A percentile compares a stretch with the other conserved stretches of the same genome.
phyloP scores from a whole-genome alignment of 140 eudicot species.

The Ambrosia hybrid region DNA sequence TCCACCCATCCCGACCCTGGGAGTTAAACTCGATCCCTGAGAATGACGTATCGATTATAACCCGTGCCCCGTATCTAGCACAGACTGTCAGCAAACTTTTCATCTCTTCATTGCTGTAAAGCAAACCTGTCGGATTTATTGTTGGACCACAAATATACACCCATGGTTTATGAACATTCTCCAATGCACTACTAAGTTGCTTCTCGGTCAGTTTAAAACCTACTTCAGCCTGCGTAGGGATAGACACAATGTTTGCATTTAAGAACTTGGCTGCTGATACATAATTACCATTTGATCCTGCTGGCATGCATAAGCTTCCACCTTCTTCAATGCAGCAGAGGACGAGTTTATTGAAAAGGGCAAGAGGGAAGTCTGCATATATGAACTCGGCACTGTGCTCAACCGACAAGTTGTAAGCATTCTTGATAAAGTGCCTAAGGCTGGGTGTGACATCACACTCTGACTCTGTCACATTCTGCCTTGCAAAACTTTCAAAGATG shows the following conservation, averaged over 20 bases:
- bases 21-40: constrained; percentile 68
- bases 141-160: constrained; percentile 93
- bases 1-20: constrained; percentile 58
- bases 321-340: constrained; percentile 90
- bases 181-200: constrained; percentile 41
- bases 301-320: constrained; percentile 85
- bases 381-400: constrained; percentile 56
- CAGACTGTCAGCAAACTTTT: constrained; percentile 57
- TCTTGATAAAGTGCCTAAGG: constrained; percentile 52
- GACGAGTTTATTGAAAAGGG: constrained; percentile 81
- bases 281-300: constrained; percentile 79
- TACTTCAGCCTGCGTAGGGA: constrained; percentile 56
- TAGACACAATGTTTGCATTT: constrained; percentile 51
- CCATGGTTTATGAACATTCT: constrained; percentile 73
- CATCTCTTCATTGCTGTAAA: constrained; percentile 81
- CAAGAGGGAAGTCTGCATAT: constrained; percentile 67
- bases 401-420: constrained; percentile 61
- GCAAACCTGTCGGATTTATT: constrained; percentile 80
- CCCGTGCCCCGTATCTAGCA: constrained; percentile 84
- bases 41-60: constrained; percentile 82
- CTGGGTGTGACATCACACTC: constrained; percentile 75
- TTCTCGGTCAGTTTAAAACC: constrained; percentile 75
- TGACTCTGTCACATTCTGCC: constrained; percentile 81
- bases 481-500: constrained; percentile 90
- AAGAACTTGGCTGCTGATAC: constrained; percentile 78